phyloP scores from a whole-genome alignment of 108 stramenopile genomes.

The Fragilaria radians region DNA sequence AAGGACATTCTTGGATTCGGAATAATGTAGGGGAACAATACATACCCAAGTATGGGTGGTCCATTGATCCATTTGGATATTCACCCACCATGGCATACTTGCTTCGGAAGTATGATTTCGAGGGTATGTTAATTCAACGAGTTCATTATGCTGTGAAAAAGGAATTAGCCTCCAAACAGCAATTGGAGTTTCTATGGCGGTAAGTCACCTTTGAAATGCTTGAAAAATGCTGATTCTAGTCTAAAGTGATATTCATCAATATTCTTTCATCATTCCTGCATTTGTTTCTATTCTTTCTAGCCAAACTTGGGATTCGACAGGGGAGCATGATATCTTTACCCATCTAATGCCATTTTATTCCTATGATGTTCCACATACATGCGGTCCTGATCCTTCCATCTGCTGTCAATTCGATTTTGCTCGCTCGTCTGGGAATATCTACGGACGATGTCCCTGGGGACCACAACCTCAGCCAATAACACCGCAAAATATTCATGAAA shows the following conservation, averaged over 20 bases:
- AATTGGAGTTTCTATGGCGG: conserved; percentile 59
- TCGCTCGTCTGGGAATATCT: conserved; percentile 2
- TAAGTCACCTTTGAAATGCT: too few species aligned
- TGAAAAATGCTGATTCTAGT: too few species aligned
- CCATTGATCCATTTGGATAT: conserved; percentile 65
- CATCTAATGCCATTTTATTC: conserved; percentile 60
- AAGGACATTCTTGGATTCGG: conserved; percentile 54
- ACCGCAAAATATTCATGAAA: conserved; percentile 27
- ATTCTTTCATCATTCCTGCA: too few species aligned
- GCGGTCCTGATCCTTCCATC: conserved; percentile 52
- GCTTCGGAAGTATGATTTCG: conserved; percentile 38
- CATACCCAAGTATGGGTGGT: conserved; percentile 59
- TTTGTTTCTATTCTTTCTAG: too few species aligned
- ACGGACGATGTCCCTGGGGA: conserved; percentile 36
- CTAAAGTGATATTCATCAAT: too few species aligned
- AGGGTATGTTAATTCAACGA: conserved; percentile 58
- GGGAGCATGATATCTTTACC: conserved; percentile 55
- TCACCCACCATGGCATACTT: conserved; percentile 55
- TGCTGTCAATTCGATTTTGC: conserved; percentile 67
- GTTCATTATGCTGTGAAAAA: conserved; percentile 68
- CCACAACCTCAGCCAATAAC: conserved; percentile 25
- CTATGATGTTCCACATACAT: conserved; percentile 53
- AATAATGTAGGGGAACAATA: conserved; percentile 33
- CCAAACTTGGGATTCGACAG: conserved; percentile 46
- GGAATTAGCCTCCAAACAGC: conserved; percentile 40